Base-by-base conservation (phyloP, 768 basidiomycete genomes). In the Boletus sensibilis region DNA sequence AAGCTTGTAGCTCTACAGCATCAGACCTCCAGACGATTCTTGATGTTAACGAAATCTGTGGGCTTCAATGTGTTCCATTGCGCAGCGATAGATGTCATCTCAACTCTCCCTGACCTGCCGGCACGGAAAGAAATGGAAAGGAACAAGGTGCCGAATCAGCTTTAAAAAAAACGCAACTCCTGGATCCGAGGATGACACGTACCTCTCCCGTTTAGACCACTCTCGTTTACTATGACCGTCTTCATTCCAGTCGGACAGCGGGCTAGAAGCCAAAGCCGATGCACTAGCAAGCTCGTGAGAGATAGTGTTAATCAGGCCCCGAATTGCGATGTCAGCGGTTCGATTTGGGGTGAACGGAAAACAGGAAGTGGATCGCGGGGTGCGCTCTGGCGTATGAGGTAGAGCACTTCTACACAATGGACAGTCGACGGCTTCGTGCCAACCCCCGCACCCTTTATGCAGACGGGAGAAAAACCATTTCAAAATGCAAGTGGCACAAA, bases 381-480 rank as follows among this genome's bases (percentile, higher is more conserved):
- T 70, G 48, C 66, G 71, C 66, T 86, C 80, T 38, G 80, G 78
- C 14, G 82, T 82, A 50, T 77, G 74, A 49, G 76, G 76, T 55
- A 87, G 72, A 39, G 75, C 55, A 53, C 77, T 78, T 63, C 84
- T 84, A 69, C 86, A 88, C 55, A 87, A 77, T 35, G 86, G 87
- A 68, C 85, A 88, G 60, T 84, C 82, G 41, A 87, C 83, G 13
- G 79, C 67, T 62, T 85, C 82, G 58, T 87, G 87, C 87, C 87
- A 89, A 33, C 75, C 74, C 29, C 85, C 85, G 64, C 87, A 88
- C 1, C 74, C 75, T 45, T 73, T 74, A 69, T 88, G 86, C 29
- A 87, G 71, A 46, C 82, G 81, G 63, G 85, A 83, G 74, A 87
- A 87, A 71, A 83, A 82, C 83, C 85, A 86, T 64, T 82, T 82